phyloP scores from a whole-genome alignment of 257 asterid species.

The Salvia hispanica region DNA sequence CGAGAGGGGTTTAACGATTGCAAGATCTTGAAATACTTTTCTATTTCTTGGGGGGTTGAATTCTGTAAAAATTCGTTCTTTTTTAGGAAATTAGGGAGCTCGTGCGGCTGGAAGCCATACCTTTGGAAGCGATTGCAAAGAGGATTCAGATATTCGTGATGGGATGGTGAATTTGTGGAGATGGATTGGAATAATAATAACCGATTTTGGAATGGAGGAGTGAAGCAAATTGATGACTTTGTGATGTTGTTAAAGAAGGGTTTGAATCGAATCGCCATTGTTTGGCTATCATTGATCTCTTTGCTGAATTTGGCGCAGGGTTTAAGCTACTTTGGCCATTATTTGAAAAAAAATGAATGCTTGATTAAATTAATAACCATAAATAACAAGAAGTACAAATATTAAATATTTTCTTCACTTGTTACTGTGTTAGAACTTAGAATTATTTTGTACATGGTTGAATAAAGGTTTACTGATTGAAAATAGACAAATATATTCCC shows the following conservation, averaged over 20 bases:
- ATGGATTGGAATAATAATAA: constrained; percentile 12
- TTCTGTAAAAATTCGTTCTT: constrained; percentile 50
- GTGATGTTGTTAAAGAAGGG: constrained; percentile 9
- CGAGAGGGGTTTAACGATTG: constrained; percentile 51
- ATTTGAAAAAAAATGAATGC: no score
- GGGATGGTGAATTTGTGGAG: constrained; percentile 26
- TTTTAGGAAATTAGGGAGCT: constrained; percentile 47
- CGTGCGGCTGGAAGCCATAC: constrained; percentile 59
- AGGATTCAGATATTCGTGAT: constrained; percentile 35
- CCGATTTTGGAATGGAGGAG: constrained; percentile 5
- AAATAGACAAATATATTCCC: no score
- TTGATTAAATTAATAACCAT: no score
- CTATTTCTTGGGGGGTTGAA: constrained; percentile 43
- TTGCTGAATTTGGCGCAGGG: not conserved
- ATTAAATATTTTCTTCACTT: no score
- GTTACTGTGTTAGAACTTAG: no score
- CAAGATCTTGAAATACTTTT: constrained; percentile 55
- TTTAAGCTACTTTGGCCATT: no score
- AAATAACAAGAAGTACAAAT: no score
- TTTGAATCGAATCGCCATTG: constrained; percentile 30
- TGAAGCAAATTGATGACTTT: constrained; percentile 29
- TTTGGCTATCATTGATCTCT: constrained; percentile 7
- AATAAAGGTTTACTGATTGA: no score
- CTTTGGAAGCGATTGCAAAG: constrained; percentile 55
- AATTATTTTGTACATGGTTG: no score